Conservation (phyloP, 805 yeast genomes). For the Yamadazyma endophytica region DNA sequence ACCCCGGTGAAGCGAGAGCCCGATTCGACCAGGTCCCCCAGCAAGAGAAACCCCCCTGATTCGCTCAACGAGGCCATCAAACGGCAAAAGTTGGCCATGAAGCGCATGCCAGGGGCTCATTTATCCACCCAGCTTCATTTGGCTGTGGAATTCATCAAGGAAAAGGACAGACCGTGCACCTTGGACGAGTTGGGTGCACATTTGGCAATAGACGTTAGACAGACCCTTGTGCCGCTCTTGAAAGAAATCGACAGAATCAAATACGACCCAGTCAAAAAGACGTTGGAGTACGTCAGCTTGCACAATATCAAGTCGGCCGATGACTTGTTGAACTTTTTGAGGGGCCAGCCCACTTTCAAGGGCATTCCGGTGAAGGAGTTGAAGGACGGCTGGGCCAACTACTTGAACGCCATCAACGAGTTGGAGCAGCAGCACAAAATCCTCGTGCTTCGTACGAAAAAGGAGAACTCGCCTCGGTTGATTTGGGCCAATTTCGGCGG, state of each 20-base stretch:
- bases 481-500: slow-evolving; percentile 90
- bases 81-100: slow-evolving; percentile 23
- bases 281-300: slow-evolving; percentile 82
- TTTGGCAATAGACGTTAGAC: slow-evolving; percentile 56
- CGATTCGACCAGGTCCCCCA: slow-evolving; percentile 6
- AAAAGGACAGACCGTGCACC: slow-evolving; percentile 64
- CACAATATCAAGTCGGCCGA: slow-evolving; percentile 82
- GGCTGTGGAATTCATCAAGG: slow-evolving; percentile 87
- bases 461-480: slow-evolving; percentile 87
- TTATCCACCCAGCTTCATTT: slow-evolving; percentile 82
- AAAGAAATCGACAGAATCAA: slow-evolving; percentile 74
- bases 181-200: slow-evolving; percentile 64
- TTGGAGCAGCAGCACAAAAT: slow-evolving; percentile 75
- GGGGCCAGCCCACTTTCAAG: slow-evolving; percentile 79
- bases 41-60: slow-evolving; percentile 13
- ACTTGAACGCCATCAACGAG: slow-evolving; percentile 71
- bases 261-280: slow-evolving; percentile 55
- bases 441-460: slow-evolving; percentile 82
- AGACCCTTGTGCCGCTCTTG: slow-evolving; percentile 65
- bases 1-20: not conserved
- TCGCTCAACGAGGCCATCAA: slow-evolving; percentile 30
- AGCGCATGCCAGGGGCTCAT: slow-evolving; percentile 48
- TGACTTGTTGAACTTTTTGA: slow-evolving; percentile 68
- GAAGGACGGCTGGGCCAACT: slow-evolving; percentile 93
- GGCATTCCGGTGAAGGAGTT: slow-evolving; percentile 80